Conservation (phyloP, 768 basidiomycete species). For the Strobilomyces confusus region DNA sequence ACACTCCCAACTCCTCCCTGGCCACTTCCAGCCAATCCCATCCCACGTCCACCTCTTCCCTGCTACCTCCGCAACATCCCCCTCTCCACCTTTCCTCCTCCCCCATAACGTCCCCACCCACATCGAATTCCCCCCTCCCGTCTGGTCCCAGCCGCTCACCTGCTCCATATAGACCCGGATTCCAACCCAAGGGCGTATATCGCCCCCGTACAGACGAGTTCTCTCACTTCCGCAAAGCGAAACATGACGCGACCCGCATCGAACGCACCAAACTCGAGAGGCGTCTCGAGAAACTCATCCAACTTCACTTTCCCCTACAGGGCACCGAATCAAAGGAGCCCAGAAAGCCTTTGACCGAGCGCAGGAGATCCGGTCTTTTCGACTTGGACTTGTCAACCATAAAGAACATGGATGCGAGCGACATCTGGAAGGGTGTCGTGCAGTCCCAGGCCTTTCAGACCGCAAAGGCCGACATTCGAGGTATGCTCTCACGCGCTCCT, state of each 20-base stretch:
- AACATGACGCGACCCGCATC: conserved; percentile 49
- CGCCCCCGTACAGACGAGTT: conserved; percentile 83
- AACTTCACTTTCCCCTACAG: conserved; percentile 56
- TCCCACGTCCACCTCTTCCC: conserved; percentile 3
- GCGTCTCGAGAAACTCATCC: conserved; percentile 83
- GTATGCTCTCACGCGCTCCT: conserved; percentile 36
- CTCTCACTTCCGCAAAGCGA: conserved; percentile 35
- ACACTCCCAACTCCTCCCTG: conserved; percentile 8
- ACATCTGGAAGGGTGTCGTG: conserved; percentile 65
- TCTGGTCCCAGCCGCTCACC: conserved; percentile 21
- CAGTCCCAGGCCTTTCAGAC: conserved; percentile 40
- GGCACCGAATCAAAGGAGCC: conserved; percentile 12
- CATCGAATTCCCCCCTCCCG: conserved; percentile 22
- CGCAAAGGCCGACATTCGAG: conserved; percentile 63
- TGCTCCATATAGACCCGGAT: conserved; percentile 84
- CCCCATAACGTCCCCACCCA: conserved; percentile 22
- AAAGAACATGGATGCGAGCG: conserved; percentile 59
- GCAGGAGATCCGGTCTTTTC: conserved; percentile 65
- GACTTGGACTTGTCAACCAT: conserved; percentile 60
- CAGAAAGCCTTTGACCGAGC: conserved; percentile 11
- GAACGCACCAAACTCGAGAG: conserved; percentile 84
- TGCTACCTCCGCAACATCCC: conserved; percentile 11
- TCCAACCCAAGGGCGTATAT: conserved; percentile 88
- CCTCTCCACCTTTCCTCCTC: conserved; percentile 10
- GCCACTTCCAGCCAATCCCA: conserved; percentile 3